Conservation (phyloP, 2,329 filamentous ascomycete genomes). For the Aphanoascus verrucosus region DNA sequence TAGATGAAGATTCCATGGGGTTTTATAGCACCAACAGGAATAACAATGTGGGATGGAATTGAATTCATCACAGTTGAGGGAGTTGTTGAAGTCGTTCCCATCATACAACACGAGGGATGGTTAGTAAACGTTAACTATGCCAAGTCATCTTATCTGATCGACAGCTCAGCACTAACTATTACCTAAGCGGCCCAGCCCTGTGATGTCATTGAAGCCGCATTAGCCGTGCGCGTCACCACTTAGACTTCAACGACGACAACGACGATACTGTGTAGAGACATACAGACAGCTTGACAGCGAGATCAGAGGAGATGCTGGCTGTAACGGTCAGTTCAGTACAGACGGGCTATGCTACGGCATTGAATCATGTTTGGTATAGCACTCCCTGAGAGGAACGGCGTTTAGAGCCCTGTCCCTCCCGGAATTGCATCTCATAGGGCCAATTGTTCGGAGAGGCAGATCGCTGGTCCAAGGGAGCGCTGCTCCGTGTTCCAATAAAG, state of each 20-base stretch:
- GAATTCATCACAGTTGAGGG: not conserved
- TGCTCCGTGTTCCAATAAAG: conserved; percentile 2
- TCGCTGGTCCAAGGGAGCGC: not conserved
- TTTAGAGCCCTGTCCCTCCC: not conserved
- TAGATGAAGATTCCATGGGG: conserved; percentile 1
- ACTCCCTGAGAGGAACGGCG: not conserved
- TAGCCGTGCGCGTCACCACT: not conserved
- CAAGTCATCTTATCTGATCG: not conserved
- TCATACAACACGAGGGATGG: too few species aligned
- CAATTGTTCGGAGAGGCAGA: not conserved
- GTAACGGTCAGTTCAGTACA: too few species aligned
- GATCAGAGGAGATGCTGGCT: too few species aligned
- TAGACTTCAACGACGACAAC: not conserved
- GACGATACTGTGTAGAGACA: too few species aligned
- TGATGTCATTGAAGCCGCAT: conserved; percentile 4
- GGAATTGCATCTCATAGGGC: not conserved
- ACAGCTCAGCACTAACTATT: not conserved
- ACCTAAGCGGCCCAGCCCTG: conserved; percentile 3
- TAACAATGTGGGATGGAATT: not conserved
- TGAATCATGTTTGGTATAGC: not conserved
- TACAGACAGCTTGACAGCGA: not conserved
- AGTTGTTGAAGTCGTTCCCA: not conserved
- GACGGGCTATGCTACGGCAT: too few species aligned
- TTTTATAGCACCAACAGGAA: too few species aligned
- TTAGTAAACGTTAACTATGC: conserved; percentile 12